These are phyloP conservation scores for Xylaria acuta DNA, from an alignment of 495 filamentous ascomycete species.

Conservation along the genomic window DNA sequence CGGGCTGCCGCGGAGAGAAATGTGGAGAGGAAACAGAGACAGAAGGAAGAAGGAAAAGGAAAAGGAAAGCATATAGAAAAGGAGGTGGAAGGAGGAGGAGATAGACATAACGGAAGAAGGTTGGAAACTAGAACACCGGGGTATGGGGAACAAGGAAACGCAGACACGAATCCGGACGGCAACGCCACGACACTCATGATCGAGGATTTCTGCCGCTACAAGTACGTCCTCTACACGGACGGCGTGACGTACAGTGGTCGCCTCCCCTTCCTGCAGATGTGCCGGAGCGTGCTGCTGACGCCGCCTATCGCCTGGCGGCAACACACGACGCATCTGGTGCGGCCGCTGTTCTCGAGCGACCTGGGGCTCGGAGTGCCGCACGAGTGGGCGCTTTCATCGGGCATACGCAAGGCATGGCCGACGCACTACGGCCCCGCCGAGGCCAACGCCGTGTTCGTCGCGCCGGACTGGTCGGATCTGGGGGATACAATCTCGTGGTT, in stretches of 20 bases:
- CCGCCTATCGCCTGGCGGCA: conserved; percentile 43
- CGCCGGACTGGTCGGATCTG: conserved; percentile 42
- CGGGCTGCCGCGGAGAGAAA: background rate
- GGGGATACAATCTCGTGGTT: conserved; percentile 38
- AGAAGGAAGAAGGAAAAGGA: background rate
- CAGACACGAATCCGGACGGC: conserved; percentile 9
- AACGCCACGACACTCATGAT: conserved; percentile 35
- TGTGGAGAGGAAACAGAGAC: background rate
- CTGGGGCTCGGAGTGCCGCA: background rate
- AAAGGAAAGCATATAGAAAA: background rate
- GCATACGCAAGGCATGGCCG: conserved; percentile 14
- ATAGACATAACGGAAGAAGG: background rate
- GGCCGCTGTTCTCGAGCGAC: conserved; percentile 35
- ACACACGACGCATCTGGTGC: conserved; percentile 44
- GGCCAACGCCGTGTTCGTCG: conserved; percentile 42
- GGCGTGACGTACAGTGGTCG: conserved; percentile 58
- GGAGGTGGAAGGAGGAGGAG: background rate
- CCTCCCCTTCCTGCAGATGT: conserved; percentile 45
- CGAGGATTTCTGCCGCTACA: conserved; percentile 45
- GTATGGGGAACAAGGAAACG: background rate
- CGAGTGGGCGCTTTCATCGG: background rate
- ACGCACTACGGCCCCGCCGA: conserved; percentile 31
- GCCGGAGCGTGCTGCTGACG: conserved; percentile 41
- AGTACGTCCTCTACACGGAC: conserved; percentile 53
- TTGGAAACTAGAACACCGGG: no score